Base-by-base conservation (phyloP, 2,329 filamentous ascomycete genomes). In the Chrysoporthe austroafricana region DNA sequence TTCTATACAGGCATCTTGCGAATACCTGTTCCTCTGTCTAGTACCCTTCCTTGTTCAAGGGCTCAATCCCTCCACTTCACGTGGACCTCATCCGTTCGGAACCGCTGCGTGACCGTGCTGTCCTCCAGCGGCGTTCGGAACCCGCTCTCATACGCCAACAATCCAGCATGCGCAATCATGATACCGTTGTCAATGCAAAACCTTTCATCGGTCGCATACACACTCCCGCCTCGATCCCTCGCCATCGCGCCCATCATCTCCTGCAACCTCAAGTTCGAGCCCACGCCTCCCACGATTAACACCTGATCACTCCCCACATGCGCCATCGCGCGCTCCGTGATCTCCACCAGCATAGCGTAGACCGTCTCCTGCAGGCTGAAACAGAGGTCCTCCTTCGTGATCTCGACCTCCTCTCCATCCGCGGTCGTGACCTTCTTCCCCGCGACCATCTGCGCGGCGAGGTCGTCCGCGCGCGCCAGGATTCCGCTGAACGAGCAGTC, bases 141-240 rank as follows among this genome's bases (percentile, higher is more conserved):
- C 1, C 95, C 95, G 18, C 89, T 94, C 78, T 90, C 85, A 77
- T 91, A 96, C 1, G 94, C 94, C 74, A 97, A 78, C 73, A 99
- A 80, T 2, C 96, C 96, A 1, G 96, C 96, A 78, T 99, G 95
- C 1, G 96, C 96, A 81, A 99, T 99, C 96, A 99, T 99, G 76
- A 99, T 98, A 61, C 96, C 96, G 75, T 99, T 99, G 79, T 99
- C 96, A 73, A 99, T 99, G 78, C 96, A 99, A 78, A 97, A 99
- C 58, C 96, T 86, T 83, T 99, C 96, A 77, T 99, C 96, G 0
- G 95, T 98, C 34, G 96, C 94, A 80, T 92, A 97, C 3, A 98
- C 93, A 74, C 89, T 94, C 4, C 96, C 96, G 64, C 94, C 93
- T 48, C 96, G 84, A 78, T 97, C 94, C 57, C 84, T 84, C 18